Evolutionary conservation across 1,284 basidiomycete species (phyloP).

Genomic region (Acaromyces ingoldii): DNA sequence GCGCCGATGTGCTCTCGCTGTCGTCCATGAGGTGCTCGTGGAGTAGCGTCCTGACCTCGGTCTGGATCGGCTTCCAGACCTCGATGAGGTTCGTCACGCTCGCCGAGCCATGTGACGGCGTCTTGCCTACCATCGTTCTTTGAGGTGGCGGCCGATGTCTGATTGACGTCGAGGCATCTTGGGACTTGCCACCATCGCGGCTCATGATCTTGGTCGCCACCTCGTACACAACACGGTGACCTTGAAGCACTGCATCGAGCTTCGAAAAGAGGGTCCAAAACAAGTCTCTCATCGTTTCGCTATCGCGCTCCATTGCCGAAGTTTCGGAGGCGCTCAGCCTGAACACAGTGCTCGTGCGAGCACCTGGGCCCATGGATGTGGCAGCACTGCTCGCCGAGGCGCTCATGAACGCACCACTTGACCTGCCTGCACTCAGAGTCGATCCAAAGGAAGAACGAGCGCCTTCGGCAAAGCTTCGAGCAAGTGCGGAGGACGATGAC

Average conservation of each 20-base stretch:
- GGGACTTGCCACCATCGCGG: slow-evolving; percentile 30
- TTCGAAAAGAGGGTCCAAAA: slow-evolving; percentile 99
- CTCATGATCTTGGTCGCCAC: slow-evolving; percentile 55
- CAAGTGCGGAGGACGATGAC: slow-evolving; percentile 54
- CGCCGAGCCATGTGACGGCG: too few relatives aligned
- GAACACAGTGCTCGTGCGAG: slow-evolving; percentile 19
- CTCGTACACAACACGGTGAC: slow-evolving; percentile 84
- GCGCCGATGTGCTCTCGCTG: slow-evolving; percentile 67
- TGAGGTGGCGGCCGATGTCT: too few relatives aligned
- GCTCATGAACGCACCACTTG: neutral
- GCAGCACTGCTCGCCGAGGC: slow-evolving; percentile 2
- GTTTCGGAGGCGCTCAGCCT: slow-evolving; percentile 33
- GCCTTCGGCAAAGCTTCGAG: slow-evolving; percentile 51
- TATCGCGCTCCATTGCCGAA: slow-evolving; percentile 35
- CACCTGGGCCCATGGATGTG: too few relatives aligned
- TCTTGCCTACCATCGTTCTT: neutral
- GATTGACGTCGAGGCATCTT: slow-evolving; percentile 10
- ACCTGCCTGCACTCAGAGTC: slow-evolving; percentile 11
- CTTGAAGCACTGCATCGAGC: slow-evolving; percentile 89
- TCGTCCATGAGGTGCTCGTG: slow-evolving; percentile 88
- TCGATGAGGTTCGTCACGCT: slow-evolving; percentile 60
- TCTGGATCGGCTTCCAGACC: slow-evolving; percentile 85
- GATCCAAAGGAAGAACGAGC: slow-evolving; percentile 8
- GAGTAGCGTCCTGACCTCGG: slow-evolving; percentile 73
- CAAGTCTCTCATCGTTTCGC: slow-evolving; percentile 63